phyloP scores from a whole-genome alignment of 2,329 filamentous ascomycete genomes.

The Aspergillus arachidicola region DNA sequence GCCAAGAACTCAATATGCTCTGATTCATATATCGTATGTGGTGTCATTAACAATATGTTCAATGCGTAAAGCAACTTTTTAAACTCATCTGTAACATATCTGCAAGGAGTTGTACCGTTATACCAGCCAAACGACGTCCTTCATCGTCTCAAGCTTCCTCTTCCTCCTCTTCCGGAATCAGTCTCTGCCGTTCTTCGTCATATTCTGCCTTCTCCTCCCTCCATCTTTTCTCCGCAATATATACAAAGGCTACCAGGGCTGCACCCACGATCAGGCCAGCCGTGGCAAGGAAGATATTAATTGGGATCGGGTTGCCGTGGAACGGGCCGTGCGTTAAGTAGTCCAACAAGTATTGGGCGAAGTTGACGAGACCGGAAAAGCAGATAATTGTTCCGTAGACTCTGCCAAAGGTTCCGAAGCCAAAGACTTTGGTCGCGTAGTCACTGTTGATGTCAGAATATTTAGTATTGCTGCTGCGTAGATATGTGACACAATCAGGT shows the following conservation, averaged over 20 bases:
- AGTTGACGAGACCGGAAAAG: constrained; percentile 78
- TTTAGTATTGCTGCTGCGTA: neutral
- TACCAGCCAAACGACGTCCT: too few species aligned
- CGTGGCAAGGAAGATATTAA: constrained; percentile 70
- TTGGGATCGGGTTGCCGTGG: constrained; percentile 71
- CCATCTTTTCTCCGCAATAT: constrained; percentile 22
- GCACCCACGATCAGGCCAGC: constrained; percentile 67
- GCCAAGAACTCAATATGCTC: neutral
- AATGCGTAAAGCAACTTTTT: neutral
- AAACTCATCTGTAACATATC: neutral
- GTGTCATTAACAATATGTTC: neutral
- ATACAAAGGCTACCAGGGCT: constrained; percentile 68
- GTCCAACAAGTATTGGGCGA: constrained; percentile 79
- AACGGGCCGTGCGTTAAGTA: constrained; percentile 74
- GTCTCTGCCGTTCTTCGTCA: constrained; percentile 29
- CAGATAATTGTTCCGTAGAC: constrained; percentile 92
- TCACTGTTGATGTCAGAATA: constrained; percentile 52
- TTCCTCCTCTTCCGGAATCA: constrained; percentile 28
- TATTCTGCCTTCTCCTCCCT: constrained; percentile 14
- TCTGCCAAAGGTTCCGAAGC: constrained; percentile 86
- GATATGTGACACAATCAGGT: neutral
- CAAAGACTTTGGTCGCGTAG: constrained; percentile 89
- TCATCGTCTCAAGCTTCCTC: neutral
- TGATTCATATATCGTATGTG: neutral
- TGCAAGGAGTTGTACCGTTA: neutral